phyloP scores from a whole-genome alignment of 805 yeast species.

The Saccharomycopsis lassenensis region DNA sequence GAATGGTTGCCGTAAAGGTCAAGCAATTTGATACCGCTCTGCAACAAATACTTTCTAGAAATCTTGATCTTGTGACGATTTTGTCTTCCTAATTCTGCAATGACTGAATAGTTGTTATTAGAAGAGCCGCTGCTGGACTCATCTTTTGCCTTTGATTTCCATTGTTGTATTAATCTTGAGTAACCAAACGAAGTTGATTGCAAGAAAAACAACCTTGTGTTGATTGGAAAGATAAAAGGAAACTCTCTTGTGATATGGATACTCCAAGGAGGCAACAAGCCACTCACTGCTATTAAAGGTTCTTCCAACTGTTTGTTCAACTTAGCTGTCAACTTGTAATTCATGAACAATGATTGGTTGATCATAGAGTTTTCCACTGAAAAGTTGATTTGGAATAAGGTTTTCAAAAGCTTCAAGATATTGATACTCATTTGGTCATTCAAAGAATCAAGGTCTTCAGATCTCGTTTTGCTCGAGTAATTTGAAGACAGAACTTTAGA shows the following conservation, averaged over 20 bases:
- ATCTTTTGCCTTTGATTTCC: constrained; percentile 45
- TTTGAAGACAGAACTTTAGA: no score
- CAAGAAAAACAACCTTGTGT: constrained; percentile 63
- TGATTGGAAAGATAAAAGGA: constrained; percentile 80
- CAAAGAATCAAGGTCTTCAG: constrained; percentile 23
- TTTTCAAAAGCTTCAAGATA: constrained; percentile 39
- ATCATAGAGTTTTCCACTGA: constrained; percentile 20
- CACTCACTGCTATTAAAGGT: constrained; percentile 78
- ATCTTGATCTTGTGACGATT: constrained; percentile 72
- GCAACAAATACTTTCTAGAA: constrained; percentile 55
- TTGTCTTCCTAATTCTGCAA: constrained; percentile 59
- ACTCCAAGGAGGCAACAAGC: constrained; percentile 79
- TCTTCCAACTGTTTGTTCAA: constrained; percentile 82
- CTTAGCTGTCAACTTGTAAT: constrained; percentile 77
- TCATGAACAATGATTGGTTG: constrained; percentile 38
- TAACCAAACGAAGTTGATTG: constrained; percentile 89
- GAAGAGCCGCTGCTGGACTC: constrained; percentile 27
- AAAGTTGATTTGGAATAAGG: constrained; percentile 32
- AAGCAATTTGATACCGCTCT: constrained; percentile 71
- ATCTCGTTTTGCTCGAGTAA: constrained; percentile 22
- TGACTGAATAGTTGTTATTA: constrained; percentile 21
- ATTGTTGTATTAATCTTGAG: constrained; percentile 66
- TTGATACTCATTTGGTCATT: constrained; percentile 25
- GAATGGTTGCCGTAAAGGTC: constrained; percentile 71
- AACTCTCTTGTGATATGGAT: constrained; percentile 58